Percentiles rank a stretch among this genome's conserved stretches.
phyloP scores from a whole-genome alignment of 116 monocot genomes.

The Dioscorea cayenensis region DNA sequence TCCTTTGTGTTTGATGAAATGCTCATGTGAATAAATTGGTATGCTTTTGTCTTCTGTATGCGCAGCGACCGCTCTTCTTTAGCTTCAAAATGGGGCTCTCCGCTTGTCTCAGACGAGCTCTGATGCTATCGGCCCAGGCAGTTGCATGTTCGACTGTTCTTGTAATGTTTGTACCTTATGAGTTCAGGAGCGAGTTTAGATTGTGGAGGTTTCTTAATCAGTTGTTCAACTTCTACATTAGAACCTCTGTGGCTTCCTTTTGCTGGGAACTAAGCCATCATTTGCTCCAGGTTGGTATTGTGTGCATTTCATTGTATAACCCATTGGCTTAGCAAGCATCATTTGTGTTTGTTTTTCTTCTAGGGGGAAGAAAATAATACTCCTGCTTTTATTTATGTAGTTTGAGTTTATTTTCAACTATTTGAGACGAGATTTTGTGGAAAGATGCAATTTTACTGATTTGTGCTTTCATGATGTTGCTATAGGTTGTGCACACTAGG shows the following conservation, averaged over 20 bases:
- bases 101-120: conserved; percentile 45
- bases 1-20: background rate
- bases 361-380: too few species aligned
- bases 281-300: conserved; percentile 63
- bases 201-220: conserved; percentile 33
- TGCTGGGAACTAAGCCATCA: conserved; percentile 87
- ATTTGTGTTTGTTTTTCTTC: too few species aligned
- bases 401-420: too few species aligned
- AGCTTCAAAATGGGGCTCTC: conserved; percentile 78
- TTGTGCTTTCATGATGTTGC: background rate
- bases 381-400: too few species aligned
- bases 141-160: conserved; percentile 43
- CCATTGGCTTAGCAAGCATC: too few species aligned
- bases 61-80: conserved; percentile 92
- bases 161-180: conserved; percentile 32
- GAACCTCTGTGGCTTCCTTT: conserved; percentile 43
- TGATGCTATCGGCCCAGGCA: conserved; percentile 56
- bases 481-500: conserved; percentile 78
- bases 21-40: background rate
- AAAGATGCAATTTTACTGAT: background rate
- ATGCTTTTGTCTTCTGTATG: background rate
- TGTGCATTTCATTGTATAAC: too few species aligned
- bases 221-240: conserved; percentile 44
- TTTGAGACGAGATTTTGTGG: too few species aligned
- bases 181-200: conserved; percentile 33